A percentile compares a stretch with the other conserved stretches of the same genome.
phyloP scores from a whole-genome alignment of 305 asterid genomes.

The Fraxinus angustifolia region DNA sequence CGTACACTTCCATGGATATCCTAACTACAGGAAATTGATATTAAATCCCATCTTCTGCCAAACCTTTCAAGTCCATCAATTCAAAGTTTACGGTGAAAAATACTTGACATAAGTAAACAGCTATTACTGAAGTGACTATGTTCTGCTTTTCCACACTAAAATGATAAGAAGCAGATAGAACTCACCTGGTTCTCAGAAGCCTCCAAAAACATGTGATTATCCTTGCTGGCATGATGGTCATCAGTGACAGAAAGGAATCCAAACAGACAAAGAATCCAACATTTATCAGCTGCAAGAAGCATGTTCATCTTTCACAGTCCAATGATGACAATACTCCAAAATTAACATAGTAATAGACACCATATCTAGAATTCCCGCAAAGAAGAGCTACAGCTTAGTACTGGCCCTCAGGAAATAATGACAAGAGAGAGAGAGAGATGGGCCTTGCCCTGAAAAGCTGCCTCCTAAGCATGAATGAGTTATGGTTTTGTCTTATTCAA shows the following conservation, averaged over 20 bases:
- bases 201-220: conserved; percentile 55
- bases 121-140: neutral
- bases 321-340: conserved; percentile 14
- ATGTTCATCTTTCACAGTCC: conserved; percentile 21
- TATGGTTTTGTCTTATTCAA: neutral
- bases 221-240: conserved; percentile 96
- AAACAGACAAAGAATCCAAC: conserved; percentile 89
- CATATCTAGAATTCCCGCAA: neutral
- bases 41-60: neutral
- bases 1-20: neutral
- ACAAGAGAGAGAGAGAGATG: neutral
- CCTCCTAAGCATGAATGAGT: neutral
- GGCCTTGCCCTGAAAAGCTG: neutral
- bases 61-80: neutral
- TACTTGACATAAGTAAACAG: neutral
- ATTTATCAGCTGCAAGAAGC: conserved; percentile 76
- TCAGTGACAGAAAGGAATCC: conserved; percentile 87
- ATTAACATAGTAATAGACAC: conserved; percentile 8
- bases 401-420: neutral
- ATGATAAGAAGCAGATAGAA: conserved; percentile 24
- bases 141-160: neutral
- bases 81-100: neutral
- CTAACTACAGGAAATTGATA: neutral
- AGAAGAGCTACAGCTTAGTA: neutral
- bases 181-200: conserved; percentile 77